Conservation (phyloP, 352 stramenopile genomes). For the Phytopythium vexans region DNA sequence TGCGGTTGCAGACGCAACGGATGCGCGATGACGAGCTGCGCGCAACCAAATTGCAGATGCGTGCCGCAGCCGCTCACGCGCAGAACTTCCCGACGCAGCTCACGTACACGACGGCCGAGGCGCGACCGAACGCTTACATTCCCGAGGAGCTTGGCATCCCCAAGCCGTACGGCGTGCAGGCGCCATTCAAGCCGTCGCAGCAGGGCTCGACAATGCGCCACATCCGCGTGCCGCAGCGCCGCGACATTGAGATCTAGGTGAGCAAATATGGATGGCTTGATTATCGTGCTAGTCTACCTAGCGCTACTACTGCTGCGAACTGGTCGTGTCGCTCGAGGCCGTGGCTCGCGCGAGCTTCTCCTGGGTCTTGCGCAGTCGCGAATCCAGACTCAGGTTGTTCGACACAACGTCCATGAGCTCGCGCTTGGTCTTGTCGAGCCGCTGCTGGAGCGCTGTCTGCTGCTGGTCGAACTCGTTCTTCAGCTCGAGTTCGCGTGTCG, state of each 20-base stretch:
- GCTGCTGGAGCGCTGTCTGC: constrained; percentile 40
- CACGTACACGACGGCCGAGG: constrained; percentile 87
- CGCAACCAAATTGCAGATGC: constrained; percentile 36
- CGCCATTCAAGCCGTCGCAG: constrained; percentile 91
- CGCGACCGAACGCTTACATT: constrained; percentile 93
- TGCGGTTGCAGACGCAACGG: constrained; percentile 54
- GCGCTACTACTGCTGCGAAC: background rate
- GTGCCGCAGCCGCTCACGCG: constrained; percentile 39
- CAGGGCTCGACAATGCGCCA: constrained; percentile 90
- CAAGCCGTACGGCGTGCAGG: constrained; percentile 89
- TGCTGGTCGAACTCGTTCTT: constrained; percentile 38
- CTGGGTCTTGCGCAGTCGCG: constrained; percentile 56
- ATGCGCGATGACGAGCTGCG: constrained; percentile 49
- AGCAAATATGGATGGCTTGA: background rate
- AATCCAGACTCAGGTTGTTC: constrained; percentile 61
- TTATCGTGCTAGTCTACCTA: background rate
- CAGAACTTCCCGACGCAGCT: constrained; percentile 66
- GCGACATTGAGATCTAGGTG: constrained; percentile 90
- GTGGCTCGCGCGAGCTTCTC: constrained; percentile 61
- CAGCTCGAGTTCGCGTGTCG: constrained; percentile 43
- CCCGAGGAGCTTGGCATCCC: constrained; percentile 91
- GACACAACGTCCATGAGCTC: constrained; percentile 73
- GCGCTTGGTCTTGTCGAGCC: constrained; percentile 73
- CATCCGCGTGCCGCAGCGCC: constrained; percentile 82
- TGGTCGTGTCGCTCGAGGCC: constrained; percentile 3